Base-by-base conservation (phyloP, 179 eudicot species). In the Drosera spatulata region DNA sequence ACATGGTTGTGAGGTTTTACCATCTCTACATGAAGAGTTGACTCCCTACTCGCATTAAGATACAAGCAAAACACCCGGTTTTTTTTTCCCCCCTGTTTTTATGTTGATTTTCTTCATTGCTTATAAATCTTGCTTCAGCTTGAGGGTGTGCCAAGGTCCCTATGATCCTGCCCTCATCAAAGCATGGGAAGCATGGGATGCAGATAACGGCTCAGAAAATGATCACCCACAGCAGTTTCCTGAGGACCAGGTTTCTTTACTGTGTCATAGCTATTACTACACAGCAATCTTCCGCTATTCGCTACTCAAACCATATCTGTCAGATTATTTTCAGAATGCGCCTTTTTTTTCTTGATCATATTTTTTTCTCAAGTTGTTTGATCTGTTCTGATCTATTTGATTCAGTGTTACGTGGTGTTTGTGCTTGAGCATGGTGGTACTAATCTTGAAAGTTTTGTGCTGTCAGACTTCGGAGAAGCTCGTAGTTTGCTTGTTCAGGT, bases 181-280 rank as follows among this genome's bases (percentile, higher is more conserved):
- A 75, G 97, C 97, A 41, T 93, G 99, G 97, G 97, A 90, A 61
- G 77, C 70, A 44, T 86, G 97, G 95, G 97, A 90, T 63, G 71
- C 58, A 37, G 72, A 81, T 72, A 82, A 86, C 74, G 71, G 77
- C 71, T 90, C 99, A 66, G 96, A 90, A 73, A 94, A 90, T 67
- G 99, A 94, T 73, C 84, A 90, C 62, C 97, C 99, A 39, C 71
- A 73, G 63, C 77, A 81, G 50, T 93, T 89, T 72, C 75, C 93
- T 8, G 91, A 82, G 66, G 68, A 80, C 39, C 95, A 86, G 97
- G 96, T 89, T 73, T 56, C 60, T 70, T 14, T 41, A 0, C 33
- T 22, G 33, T 22, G 33, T 22, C 33, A 22, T 22, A 22, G 33
- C 33, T 22, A 22, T 22, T 22, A 22, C 33, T 22, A 22, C 33